Evolutionary conservation across 179 eudicot genomes (phyloP).

Genomic region (Silene coronaria): DNA sequence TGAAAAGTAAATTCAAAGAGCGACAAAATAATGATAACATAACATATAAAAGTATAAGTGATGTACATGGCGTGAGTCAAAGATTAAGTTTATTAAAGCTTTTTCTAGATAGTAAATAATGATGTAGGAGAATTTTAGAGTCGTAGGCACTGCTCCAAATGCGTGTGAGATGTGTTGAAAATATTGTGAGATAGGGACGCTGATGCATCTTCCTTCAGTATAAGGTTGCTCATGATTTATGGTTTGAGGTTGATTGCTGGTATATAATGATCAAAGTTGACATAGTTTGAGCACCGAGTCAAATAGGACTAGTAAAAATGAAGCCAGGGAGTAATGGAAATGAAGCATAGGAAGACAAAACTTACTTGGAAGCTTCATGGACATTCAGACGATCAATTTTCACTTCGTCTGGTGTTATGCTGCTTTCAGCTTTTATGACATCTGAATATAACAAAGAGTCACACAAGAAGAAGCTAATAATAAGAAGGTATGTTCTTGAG

Average conservation of each 20-base stretch:
- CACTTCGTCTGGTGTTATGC: conserved; percentile 18
- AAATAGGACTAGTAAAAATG: neutral
- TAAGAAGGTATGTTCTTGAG: neutral
- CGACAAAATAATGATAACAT: neutral
- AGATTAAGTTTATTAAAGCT: neutral
- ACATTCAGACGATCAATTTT: conserved; percentile 21
- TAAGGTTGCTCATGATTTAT: neutral
- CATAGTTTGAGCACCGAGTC: neutral
- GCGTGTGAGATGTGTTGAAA: neutral
- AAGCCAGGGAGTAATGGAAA: neutral
- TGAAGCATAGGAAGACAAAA: conserved; percentile 10
- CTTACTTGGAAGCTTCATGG: conserved; percentile 33
- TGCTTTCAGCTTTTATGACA: conserved; percentile 18
- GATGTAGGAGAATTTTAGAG: neutral
- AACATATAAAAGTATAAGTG: neutral
- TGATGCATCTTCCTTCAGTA: neutral
- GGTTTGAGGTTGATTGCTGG: neutral
- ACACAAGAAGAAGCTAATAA: neutral
- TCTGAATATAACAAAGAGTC: conserved; percentile 15
- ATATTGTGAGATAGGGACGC: neutral
- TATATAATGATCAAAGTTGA: neutral
- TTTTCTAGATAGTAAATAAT: neutral
- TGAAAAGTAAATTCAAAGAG: neutral
- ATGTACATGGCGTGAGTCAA: neutral
- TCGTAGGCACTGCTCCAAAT: neutral